A percentile compares a stretch with the other conserved stretches of the same genome.
Evolutionary conservation across 129 eudicot species (phyloP).

Genomic region (Solidago caesia): DNA sequence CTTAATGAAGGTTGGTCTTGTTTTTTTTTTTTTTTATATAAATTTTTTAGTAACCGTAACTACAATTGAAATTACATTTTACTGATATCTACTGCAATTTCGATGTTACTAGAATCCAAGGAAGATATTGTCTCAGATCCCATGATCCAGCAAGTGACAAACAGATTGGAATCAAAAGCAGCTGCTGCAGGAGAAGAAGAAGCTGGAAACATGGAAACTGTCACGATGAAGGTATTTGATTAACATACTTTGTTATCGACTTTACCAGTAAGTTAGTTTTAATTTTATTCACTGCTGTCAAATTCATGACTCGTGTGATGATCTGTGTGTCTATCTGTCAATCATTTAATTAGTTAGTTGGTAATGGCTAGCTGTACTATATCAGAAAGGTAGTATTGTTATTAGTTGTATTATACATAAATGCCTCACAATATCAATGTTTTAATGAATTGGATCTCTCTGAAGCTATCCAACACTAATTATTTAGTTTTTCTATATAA

Average conservation of each 20-base stretch:
- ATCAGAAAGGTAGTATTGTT: background rate
- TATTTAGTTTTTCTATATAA: background rate
- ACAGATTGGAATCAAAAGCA: constrained; percentile 12
- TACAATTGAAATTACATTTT: too few species aligned
- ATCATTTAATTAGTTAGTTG: background rate
- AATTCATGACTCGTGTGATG: constrained; percentile 22
- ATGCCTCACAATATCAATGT: background rate
- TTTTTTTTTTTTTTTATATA: too few species aligned
- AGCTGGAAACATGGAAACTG: constrained; percentile 24
- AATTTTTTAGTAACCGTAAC: too few species aligned
- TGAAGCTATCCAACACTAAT: background rate
- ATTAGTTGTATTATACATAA: constrained; percentile 2
- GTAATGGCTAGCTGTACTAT: constrained; percentile 12
- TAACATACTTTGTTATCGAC: constrained; percentile 23
- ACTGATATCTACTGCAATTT: too few species aligned
- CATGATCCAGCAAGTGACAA: constrained; percentile 47
- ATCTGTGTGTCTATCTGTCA: constrained; percentile 8
- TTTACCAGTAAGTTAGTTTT: constrained; percentile 33
- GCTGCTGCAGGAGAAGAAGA: background rate
- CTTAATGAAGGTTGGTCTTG: constrained; percentile 54
- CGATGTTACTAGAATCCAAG: constrained; percentile 28
- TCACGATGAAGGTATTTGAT: constrained; percentile 22
- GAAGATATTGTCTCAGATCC: constrained; percentile 16
- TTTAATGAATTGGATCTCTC: background rate
- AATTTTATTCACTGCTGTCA: constrained; percentile 9